Evolutionary conservation across 768 basidiomycete genomes (phyloP), one percentile per base, ranked within the genome.

Genomic region (Symmetrospora coprosmae): DNA sequence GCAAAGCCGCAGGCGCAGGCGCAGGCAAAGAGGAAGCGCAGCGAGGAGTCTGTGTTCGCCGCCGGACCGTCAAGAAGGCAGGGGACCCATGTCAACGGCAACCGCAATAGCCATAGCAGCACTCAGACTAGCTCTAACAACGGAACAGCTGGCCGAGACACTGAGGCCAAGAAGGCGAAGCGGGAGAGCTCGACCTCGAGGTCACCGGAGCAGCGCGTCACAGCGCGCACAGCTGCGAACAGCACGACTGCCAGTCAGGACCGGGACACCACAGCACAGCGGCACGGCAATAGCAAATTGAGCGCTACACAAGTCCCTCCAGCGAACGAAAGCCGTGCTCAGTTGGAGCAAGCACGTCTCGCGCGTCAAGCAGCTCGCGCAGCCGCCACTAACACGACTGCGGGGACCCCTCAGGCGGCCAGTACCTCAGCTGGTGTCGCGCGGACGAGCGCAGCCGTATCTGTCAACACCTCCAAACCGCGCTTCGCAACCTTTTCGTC

Each of bases 331-430:
- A 21, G 25, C 38, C 40, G 55, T 13, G 55, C 55, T 8, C 41
- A 31, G 3, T 28, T 58, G 55, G 55, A 58, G 31, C 27, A 38
- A n/a, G 40, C 43, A 34, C 55, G 55, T 9, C 40, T 58, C 23
- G 55, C 55, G 16, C 40, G 55, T 19, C 39, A 43, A 19, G 43
- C 55, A 14, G 55, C 55, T 3, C 55, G 55, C 23, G 28, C 25
- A 43, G 55, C 55, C 23, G 40, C 40, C 40, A 45, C 17, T 35
- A 50, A 35, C 31, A 30, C 2, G 33, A 50, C 23, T 30, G 33
- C 8, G 7, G 49, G 23, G 28, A 30, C 33, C 41, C 41, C 8
- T 31, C 55, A 6, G 4, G 25, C 41, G 31, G 6, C 25, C 4
- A 51, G 50, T n/a, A 51, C 28, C 14, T 13, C 50, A 35, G 9